Base-by-base conservation (phyloP, 2,329 filamentous ascomycete genomes). In the Fusarium duplospermum region DNA sequence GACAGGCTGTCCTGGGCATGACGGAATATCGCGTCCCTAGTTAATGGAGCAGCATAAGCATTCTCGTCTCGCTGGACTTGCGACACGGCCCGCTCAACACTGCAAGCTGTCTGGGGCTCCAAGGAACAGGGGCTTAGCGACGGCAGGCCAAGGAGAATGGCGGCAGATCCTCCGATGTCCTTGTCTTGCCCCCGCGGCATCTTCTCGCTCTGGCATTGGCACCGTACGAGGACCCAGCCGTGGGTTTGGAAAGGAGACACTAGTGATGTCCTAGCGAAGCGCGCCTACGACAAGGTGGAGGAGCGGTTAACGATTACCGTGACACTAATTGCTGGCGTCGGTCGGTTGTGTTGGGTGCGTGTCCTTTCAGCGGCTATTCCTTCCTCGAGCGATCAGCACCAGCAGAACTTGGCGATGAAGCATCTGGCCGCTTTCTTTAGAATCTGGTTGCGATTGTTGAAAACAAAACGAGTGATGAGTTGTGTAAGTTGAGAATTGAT, bases 231-330 rank as follows among this genome's bases (percentile, higher is more conserved):
- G 59, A 50, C 31, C 59, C 29, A 33, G 31, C 60, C 31, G 22
- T 62, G 42, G 29, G 18, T 47, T 45, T 62, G 42, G 38, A 62
- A 35, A 52, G 45, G 60, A 33, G 35, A 27, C 35, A 35, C 61
- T 64, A 64, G 40, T 13, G 38, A 59, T 31, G 62, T 29, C 52
- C 27, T 54, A 18, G 20, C 22, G 50, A 64, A 64, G 62, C 50
- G 62, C 62, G 47, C 29, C 68, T 50, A 67, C 52, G 67, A 35
- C 45, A 56, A 36, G 27, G 36, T 61, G 35, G 47, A 36, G 57
- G 59, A 36, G 69, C 71, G 68, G 71, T 62, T 69, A 69, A 74
- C 33, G 58, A 36, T 66, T 63, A 61, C 71, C 64, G 69, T 63
- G 45, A 35, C 27, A 45, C 61, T 66, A 42, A 50, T 47, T 47